Evolutionary conservation across 306 rosid species (phyloP), one percentile per base, ranked within the genome.

Genomic region (Calophaca sinica): DNA sequence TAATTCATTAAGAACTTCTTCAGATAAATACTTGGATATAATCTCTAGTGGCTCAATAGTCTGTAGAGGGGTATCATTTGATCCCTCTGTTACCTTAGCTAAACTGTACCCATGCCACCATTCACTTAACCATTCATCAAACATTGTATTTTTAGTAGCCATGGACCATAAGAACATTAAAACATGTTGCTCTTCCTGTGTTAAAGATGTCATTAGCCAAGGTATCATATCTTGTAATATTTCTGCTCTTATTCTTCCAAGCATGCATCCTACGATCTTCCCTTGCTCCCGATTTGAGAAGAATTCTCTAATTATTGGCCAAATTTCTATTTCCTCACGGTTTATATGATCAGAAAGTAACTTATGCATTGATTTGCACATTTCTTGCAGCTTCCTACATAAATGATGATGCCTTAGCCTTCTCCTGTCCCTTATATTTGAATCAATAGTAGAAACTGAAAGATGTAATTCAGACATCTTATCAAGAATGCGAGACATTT

Each of bases 221-320:
- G 98, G 98, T 81, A 94, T 81, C 96, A 94, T 86, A 81, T 92
- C 96, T 73, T 90, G 93, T 59, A 94, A 84, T 73, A 88, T 77
- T 75, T 90, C 91, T 15, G 97, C 90, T 51, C 71, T 82, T 74
- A 90, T 87, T 84, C 96, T 88, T 69, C 98, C 97, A 80, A 94
- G 94, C 76, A 94, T 90, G 80, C 96, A 77, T 67, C 96, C 97
- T 33, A 86, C 49, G 44, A 94, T 85, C 70, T 80, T 89, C 79
- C 84, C 90, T 81, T 94, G 98, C 84, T 91, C 98, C 55, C 85
- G 80, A 59, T 82, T 73, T 4, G 97, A 80, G 81, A 94, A 90
- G 58, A 76, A 82, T 35, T 90, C 90, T 84, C 91, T 90, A 79
- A 83, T 88, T 62, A 85, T 59, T 50, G 93, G 87, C 98, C 98